Conservation (phyloP, 2,329 filamentous ascomycete genomes). For the Trichoderma sp. region DNA sequence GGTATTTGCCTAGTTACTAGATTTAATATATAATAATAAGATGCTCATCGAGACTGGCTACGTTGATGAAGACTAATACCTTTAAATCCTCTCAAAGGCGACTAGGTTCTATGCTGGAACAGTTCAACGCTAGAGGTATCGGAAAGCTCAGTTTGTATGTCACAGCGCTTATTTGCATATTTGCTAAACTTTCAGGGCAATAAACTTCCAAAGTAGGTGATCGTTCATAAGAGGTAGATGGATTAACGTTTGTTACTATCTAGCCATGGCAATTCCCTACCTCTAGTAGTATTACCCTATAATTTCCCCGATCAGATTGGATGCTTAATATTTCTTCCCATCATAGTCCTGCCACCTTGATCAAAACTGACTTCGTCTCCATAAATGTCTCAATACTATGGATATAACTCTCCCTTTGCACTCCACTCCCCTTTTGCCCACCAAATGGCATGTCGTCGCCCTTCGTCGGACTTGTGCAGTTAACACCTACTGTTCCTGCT, state of each 20-base stretch:
- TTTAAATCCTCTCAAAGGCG: not conserved
- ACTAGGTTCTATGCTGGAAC: not conserved
- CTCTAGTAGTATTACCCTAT: not conserved
- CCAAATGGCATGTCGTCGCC: slow-evolving; percentile 29
- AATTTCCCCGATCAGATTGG: not conserved
- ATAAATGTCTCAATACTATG: not conserved
- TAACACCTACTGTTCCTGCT: slow-evolving; percentile 47
- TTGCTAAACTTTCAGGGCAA: not conserved
- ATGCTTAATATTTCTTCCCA: not conserved
- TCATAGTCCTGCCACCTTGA: not conserved
- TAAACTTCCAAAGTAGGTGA: not conserved
- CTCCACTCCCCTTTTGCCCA: slow-evolving; percentile 21
- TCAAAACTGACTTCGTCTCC: not conserved
- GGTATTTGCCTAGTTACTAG: not conserved
- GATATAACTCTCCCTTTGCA: not conserved
- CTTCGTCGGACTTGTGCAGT: slow-evolving; percentile 31
- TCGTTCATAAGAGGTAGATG: not conserved
- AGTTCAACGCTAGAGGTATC: not conserved
- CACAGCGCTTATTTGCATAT: not conserved
- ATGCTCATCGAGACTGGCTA: not conserved
- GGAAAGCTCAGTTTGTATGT: not conserved
- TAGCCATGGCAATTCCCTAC: no score
- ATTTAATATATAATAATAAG: not conserved
- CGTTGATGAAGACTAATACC: not conserved
- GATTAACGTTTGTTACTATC: not conserved